Evolutionary conservation across 768 basidiomycete species (phyloP).

Genomic region (Trametes cinnabarina): DNA sequence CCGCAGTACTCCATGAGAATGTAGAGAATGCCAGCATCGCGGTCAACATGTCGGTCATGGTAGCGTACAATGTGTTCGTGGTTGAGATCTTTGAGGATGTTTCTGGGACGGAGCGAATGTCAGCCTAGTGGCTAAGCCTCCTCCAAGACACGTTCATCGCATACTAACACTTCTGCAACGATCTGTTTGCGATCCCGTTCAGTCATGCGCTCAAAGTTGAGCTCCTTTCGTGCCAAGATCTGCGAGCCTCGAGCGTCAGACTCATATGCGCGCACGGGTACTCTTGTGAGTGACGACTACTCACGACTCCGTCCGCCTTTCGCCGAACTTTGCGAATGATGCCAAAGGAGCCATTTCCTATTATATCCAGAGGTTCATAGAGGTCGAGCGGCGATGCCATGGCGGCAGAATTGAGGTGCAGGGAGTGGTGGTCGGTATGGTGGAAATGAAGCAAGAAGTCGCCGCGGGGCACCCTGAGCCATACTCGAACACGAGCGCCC

Average conservation of each 20-base stretch:
- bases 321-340: slow-evolving; percentile 93
- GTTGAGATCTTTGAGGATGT: slow-evolving; percentile 93
- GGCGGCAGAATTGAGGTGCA: not conserved
- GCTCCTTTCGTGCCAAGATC: slow-evolving; percentile 89
- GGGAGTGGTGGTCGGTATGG: slow-evolving; percentile 1
- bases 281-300: slow-evolving; percentile 31
- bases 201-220: slow-evolving; percentile 96
- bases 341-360: slow-evolving; percentile 97
- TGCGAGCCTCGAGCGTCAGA: slow-evolving; percentile 29
- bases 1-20: slow-evolving; percentile 99
- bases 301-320: slow-evolving; percentile 77
- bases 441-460: slow-evolving; percentile 9
- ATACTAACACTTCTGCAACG: slow-evolving; percentile 91
- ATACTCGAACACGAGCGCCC: slow-evolving; percentile 18
- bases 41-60: slow-evolving; percentile 88
- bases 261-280: too few relatives aligned
- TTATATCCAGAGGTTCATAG: slow-evolving; percentile 87
- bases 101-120: slow-evolving; percentile 45
- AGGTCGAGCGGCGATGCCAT: slow-evolving; percentile 55
- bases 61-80: slow-evolving; percentile 97
- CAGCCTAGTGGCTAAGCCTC: not conserved
- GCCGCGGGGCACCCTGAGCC: not conserved
- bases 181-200: slow-evolving; percentile 97
- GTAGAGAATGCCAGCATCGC: slow-evolving; percentile 87
- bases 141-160: not conserved